Percentiles rank a stretch among this genome's conserved stretches.
Conservation (phyloP, 2,329 filamentous ascomycete genomes). For the Magnaporthiopsis incrustans region DNA sequence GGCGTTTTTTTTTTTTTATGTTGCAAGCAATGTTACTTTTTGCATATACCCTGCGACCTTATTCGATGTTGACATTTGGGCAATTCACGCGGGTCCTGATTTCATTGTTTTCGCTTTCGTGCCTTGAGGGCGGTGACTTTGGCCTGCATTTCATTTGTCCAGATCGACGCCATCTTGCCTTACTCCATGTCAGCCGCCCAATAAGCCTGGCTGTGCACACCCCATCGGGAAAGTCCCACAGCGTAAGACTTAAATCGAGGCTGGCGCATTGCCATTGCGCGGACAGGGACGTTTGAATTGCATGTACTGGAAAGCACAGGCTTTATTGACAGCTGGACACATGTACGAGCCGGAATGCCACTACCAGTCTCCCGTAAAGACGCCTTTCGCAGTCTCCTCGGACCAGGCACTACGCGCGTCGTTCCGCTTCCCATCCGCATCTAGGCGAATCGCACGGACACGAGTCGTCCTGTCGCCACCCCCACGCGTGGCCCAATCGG, state of each 20-base stretch:
- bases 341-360: background rate
- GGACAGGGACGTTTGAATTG: too few relatives aligned
- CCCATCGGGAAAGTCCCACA: too few relatives aligned
- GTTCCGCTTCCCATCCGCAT: background rate
- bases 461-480: too few relatives aligned
- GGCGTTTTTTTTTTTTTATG: background rate
- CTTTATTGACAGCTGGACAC: background rate
- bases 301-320: too few relatives aligned
- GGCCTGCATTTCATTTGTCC: too few relatives aligned
- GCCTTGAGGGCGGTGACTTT: too few relatives aligned
- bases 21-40: conserved; percentile 3
- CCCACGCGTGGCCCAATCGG: background rate
- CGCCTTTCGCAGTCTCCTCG: background rate
- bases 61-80: background rate
- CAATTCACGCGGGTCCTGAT: background rate
- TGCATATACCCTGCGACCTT: background rate
- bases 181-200: too few relatives aligned
- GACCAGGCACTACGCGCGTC: background rate
- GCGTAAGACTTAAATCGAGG: too few relatives aligned
- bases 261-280: too few relatives aligned
- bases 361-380: background rate
- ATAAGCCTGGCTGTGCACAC: too few relatives aligned
- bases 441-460: background rate
- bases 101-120: background rate
- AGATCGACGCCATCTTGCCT: too few relatives aligned